phyloP scores from a whole-genome alignment of 2,329 filamentous ascomycete species.

The Colletotrichum gigasporum region DNA sequence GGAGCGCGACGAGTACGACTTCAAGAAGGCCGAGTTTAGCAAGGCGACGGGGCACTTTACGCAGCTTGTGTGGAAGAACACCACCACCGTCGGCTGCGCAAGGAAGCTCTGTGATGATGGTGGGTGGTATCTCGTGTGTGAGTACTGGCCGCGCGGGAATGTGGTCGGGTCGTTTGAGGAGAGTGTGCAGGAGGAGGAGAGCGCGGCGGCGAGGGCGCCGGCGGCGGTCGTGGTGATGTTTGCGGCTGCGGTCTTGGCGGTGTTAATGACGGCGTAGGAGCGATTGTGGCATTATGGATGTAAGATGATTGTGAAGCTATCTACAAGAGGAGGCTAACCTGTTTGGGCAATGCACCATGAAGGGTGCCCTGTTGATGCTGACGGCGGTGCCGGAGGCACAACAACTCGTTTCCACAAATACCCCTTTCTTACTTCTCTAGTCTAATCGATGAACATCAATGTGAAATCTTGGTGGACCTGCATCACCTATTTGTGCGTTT shows the following conservation, averaged over 20 bases:
- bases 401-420: no score
- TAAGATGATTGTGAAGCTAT: no score
- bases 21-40: constrained; percentile 62
- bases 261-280: constrained; percentile 1
- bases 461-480: no score
- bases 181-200: constrained; percentile 2
- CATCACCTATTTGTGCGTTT: no score
- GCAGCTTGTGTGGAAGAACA: constrained; percentile 76
- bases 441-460: no score
- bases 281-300: no score
- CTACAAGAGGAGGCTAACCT: no score
- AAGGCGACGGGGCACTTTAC: constrained; percentile 76
- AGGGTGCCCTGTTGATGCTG: no score
- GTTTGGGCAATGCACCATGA: no score
- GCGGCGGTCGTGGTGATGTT: background rate
- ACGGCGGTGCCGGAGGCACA: no score
- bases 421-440: no score
- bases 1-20: constrained; percentile 69
- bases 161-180: constrained; percentile 61
- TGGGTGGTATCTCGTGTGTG: constrained; percentile 75
- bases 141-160: constrained; percentile 76
- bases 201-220: background rate
- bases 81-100: constrained; percentile 66
- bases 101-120: constrained; percentile 35
- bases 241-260: background rate